A percentile compares a stretch with the other conserved stretches of the same genome.
Conservation (phyloP, 768 basidiomycete genomes). For the Pleurotus tuber-regium region DNA sequence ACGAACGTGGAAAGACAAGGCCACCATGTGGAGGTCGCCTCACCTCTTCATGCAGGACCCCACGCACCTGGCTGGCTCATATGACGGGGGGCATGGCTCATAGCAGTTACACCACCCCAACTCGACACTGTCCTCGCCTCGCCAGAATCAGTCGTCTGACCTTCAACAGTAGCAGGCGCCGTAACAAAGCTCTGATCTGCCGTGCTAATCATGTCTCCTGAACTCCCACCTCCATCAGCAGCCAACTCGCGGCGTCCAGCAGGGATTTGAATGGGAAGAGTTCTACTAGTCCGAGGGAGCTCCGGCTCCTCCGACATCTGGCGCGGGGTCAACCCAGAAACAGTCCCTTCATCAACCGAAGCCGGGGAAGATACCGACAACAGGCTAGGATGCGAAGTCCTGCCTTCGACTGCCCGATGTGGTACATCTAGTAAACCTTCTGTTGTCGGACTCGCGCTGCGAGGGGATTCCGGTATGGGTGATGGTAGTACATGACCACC, state of each 20-base stretch:
- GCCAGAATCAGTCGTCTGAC: conserved; percentile 50
- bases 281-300: conserved; percentile 5
- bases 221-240: conserved; percentile 18
- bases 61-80: conserved; percentile 39
- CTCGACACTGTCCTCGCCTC: conserved; percentile 40
- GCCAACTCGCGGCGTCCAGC: conserved; percentile 14
- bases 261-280: conserved; percentile 22
- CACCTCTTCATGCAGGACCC: conserved; percentile 34
- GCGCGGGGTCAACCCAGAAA: conserved; percentile 11
- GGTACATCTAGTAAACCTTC: conserved; percentile 2
- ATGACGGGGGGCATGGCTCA: conserved; percentile 24
- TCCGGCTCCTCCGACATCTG: conserved; percentile 9
- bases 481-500: conserved; percentile 19
- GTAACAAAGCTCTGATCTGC: conserved; percentile 71
- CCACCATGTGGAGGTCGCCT: background rate
- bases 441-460: background rate
- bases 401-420: conserved; percentile 4
- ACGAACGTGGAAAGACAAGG: conserved; percentile 4
- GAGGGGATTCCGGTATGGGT: conserved; percentile 9
- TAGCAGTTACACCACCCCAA: conserved; percentile 35
- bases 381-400: conserved; percentile 5
- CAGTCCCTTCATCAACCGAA: conserved; percentile 13
- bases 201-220: conserved; percentile 58
- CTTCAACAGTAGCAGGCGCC: conserved; percentile 55
- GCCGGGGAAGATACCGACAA: background rate